Evolutionary conservation across 116 monocot genomes (phyloP).

Genomic region (Dioscorea cayenensis): DNA sequence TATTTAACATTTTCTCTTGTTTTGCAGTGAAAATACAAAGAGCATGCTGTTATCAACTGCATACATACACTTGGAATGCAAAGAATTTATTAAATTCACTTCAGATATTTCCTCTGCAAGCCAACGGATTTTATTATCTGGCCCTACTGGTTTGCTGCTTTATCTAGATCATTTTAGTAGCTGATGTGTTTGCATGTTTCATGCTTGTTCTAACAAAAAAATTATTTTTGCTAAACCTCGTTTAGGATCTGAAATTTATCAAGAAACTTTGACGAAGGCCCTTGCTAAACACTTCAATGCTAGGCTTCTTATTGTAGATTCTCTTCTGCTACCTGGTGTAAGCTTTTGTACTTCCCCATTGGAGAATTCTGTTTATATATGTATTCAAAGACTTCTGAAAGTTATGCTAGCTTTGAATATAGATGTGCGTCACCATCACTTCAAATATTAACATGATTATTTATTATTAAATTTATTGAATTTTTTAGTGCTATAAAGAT

Average conservation of each 20-base stretch:
- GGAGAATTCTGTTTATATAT: not conserved
- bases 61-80: conserved; percentile 76
- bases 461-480: not conserved
- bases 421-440: not conserved
- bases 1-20: not conserved
- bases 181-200: not conserved
- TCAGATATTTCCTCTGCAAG: conserved; percentile 65
- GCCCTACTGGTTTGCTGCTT: conserved; percentile 61
- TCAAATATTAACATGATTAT: not conserved
- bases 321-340: conserved; percentile 73
- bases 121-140: conserved; percentile 75
- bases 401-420: not conserved
- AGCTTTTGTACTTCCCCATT: conserved; percentile 25
- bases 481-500: not conserved
- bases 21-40: conserved; percentile 80
- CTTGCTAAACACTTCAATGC: conserved; percentile 75
- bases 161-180: not conserved
- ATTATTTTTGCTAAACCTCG: not conserved
- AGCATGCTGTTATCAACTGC: conserved; percentile 67
- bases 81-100: conserved; percentile 66
- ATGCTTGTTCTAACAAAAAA: conserved; percentile 1
- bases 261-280: conserved; percentile 82
- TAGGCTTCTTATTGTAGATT: conserved; percentile 74
- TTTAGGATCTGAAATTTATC: conserved; percentile 96
- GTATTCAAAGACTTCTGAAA: not conserved